Base-by-base conservation (phyloP, 306 rosid genomes). In the Lathyrus aphaca region DNA sequence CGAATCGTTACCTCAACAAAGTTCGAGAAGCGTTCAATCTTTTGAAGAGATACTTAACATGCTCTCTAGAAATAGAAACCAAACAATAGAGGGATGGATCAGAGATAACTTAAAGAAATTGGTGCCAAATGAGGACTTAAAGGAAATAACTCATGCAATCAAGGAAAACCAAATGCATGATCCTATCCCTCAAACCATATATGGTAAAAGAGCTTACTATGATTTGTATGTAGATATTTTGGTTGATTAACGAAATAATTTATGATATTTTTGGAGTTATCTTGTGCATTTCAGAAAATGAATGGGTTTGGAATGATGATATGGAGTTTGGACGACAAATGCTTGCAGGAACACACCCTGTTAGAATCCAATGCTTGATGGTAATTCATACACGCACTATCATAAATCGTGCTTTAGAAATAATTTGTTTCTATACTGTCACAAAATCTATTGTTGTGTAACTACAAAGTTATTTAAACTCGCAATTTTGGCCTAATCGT, bases 331-430 rank as follows among this genome's bases (percentile, higher is more conserved):
- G 77, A n/a, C 56, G 97, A 77, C 90, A 91, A 78, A 85, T 86
- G 87, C 84, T 91, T 57, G 95, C 97, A 17, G 97, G 90, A 78
- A 61, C 72, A n/a, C 87, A 91, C 77, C 92, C 97, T 1, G 74
- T 78, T 71, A 75, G 78, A 72, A 91, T 91, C 68, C 75, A 50
- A 15, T 46, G 86, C 57, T 72, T 90, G 71, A 66, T 14, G 86
- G 95, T 84, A 81, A 32, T 14, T 64, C 44, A 51, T 46, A 67
- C 44, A 62, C 58, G 11, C 37, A 29, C 46, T 25, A 62, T 14
- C 27, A 38, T 60, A 23, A 69, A 57, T 44, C 17, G 1, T 9
- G 42, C 12, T 72, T 58, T 12, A 66, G 19, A 73, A 66, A 38
- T 18, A 56, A 39, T 38, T 35, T 50, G 71, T 18, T 45, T 30